Base-by-base conservation (phyloP, 2,329 filamentous ascomycete species). In the Bertia moriformis region DNA sequence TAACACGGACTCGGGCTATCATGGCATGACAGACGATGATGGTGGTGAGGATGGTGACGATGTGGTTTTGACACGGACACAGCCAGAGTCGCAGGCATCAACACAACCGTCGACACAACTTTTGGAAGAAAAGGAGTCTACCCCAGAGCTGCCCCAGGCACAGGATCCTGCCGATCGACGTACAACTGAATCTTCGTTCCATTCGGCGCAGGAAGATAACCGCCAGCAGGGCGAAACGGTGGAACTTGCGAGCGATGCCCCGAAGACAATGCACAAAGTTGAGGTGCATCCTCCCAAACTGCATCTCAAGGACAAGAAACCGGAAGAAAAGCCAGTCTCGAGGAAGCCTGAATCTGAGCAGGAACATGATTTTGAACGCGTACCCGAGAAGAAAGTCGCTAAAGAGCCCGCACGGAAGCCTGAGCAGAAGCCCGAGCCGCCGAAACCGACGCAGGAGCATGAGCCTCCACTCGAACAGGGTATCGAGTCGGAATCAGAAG, bases 1-100 rank as follows among this genome's bases (percentile, higher is more conserved):
- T 35, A 61, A 63, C 39, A 59, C 59, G 3, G 61, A 65, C 44
- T 66, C 63, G 0, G 63, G 63, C 7, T 66, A 66, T 40, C 61
- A 66, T 53, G 62, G 60, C 30, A 59, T 64, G 52, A 49, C 52
- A 22, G 57, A 60, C 38, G 53, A 58, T 30, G 59, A 59, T 15
- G 55, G 59, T 36, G 57, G 62, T 18, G 46, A 59, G 42, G 55
- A 60, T 39, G 19, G 38, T 20, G 38, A 14, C 36, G 10, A 39
- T 19, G 15, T 15, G 32, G 40, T 19, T 18, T 20, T 22, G n/a
- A 19, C 37, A 22, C 18, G 37, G 19, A 17, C 24, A n/a, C 29
- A 54, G 38, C 44, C 49, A 37, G 49, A 52, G 38, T 49, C 54
- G 19, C 53, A 58, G 38, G 42, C 47, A 17, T 53, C 52, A 39